phyloP scores from a whole-genome alignment of 2,329 filamentous ascomycete species.

The Alternaria tenuissima region DNA sequence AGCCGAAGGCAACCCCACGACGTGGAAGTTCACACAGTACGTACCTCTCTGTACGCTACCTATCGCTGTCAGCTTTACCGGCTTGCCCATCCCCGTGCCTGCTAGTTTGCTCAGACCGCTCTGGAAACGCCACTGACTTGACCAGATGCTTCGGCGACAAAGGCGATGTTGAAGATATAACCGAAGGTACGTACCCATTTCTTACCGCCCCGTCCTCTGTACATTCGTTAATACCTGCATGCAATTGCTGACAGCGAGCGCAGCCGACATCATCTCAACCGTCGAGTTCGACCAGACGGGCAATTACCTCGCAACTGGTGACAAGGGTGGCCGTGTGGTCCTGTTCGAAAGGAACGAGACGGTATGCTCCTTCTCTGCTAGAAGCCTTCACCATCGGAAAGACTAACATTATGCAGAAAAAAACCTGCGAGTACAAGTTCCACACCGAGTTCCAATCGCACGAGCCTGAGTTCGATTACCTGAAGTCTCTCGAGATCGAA shows the following conservation, averaged over 20 bases:
- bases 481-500: constrained; percentile 99
- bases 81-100: neutral
- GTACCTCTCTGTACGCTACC: constrained; percentile 47
- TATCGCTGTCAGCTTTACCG: neutral
- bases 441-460: constrained; percentile 99
- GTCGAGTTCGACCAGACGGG: constrained; percentile 91
- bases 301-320: constrained; percentile 88
- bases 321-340: constrained; percentile 86
- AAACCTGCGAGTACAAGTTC: constrained; percentile 99
- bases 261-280: constrained; percentile 90
- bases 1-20: constrained; percentile 90
- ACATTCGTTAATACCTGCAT: constrained; percentile 14
- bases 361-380: constrained; percentile 61
- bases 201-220: constrained; percentile 3
- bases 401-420: constrained; percentile 72
- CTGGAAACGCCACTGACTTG: constrained; percentile 32
- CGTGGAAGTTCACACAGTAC: constrained; percentile 99
- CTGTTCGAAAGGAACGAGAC: constrained; percentile 95
- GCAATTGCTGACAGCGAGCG: constrained; percentile 22
- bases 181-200: constrained; percentile 73
- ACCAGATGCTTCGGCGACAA: constrained; percentile 98
- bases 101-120: constrained; percentile 1
- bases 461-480: constrained; percentile 98
- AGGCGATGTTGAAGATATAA: constrained; percentile 98
- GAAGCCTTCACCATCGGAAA: neutral